These are phyloP conservation scores for Naganishia friedmannii DNA, from an alignment of 768 basidiomycete species.

Conservation along the genomic window DNA sequence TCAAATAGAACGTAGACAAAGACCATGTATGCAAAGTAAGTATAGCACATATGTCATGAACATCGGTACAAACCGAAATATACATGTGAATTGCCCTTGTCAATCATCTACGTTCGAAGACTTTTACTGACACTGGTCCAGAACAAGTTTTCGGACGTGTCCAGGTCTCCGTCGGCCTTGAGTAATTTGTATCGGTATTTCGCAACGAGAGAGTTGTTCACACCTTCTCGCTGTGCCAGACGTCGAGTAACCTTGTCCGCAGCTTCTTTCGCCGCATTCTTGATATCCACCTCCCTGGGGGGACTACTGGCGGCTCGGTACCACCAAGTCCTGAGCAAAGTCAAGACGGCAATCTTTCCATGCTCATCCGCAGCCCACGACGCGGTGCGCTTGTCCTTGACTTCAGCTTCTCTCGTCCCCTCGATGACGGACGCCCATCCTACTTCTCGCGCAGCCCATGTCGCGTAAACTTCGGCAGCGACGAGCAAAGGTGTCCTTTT, in stretches of 20 bases:
- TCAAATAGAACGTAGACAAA: slow-evolving; percentile 34
- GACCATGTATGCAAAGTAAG: neutral
- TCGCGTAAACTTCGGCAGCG: slow-evolving; percentile 50
- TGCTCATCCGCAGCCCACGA: slow-evolving; percentile 46
- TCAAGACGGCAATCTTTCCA: slow-evolving; percentile 48
- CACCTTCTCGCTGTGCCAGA: slow-evolving; percentile 46
- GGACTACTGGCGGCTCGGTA: slow-evolving; percentile 47
- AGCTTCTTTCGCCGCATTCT: slow-evolving; percentile 45
- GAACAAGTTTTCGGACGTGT: slow-evolving; percentile 47
- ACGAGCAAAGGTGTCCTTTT: slow-evolving; percentile 44
- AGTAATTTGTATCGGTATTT: slow-evolving; percentile 43
- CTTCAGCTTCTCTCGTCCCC: slow-evolving; percentile 41
- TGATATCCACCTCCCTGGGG: slow-evolving; percentile 46
- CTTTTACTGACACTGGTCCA: slow-evolving; percentile 48
- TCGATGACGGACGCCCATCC: slow-evolving; percentile 52
- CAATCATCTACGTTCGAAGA: slow-evolving; percentile 37
- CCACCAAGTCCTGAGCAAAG: slow-evolving; percentile 49
- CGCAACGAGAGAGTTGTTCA: slow-evolving; percentile 15
- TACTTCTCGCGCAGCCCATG: slow-evolving; percentile 52
- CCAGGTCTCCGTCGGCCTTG: slow-evolving; percentile 48
- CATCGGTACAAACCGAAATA: neutral
- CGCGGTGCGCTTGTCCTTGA: slow-evolving; percentile 42
- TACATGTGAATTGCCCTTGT: neutral
- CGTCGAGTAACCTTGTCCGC: slow-evolving; percentile 47
- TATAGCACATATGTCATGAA: neutral